Base-by-base conservation (phyloP, 2,329 filamentous ascomycete genomes). In the Plenodomus tracheiphilus region DNA sequence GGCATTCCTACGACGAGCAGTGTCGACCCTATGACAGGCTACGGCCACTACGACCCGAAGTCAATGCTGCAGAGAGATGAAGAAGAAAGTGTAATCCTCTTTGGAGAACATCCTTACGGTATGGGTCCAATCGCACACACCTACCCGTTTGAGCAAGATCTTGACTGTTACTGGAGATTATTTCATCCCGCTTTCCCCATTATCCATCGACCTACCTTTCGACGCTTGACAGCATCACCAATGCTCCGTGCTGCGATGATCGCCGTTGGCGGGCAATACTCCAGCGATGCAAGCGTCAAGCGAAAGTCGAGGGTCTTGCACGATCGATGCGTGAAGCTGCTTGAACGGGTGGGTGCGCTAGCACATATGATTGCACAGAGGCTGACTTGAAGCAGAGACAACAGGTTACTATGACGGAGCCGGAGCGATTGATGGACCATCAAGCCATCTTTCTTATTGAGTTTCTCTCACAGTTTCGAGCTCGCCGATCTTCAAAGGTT, bases 371-470 rank as follows among this genome's bases (percentile, higher is more conserved):
- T 28, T 25, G 32, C 41, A 19, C 11, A 38, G 35, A 19, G 13
- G 41, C 59, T 70, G 43, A 69, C 54, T 30, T 39, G 46, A 3
- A 39, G 30, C 51, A 71, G 68, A 62, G 68, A 37, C 58, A 66
- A 4, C 49, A 57, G 6, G 61, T 65, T 25, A 43, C 59, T 3
- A 55, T 65, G 43, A 52, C 49, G 7, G 64, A 68, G 25, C 45
- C 58, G 10, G 62, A 68, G 6, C 63, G 71, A 30, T 48, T 74
- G 8, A 75, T 69, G 45, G 75, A 78, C 47, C 70, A 72, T 54
- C 76, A 78, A 59, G 72, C 75, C 4, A 59, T 75, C 3, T 69
- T 77, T 21, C 60, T 78, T n/a, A 52, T 76, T 7, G 76, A 78
- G 53, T 46, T 74, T 0, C 65, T 74, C 15, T 71, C 75, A 4